These are phyloP conservation scores for Coemansia biformis DNA, from an alignment of 192 early-diverging fungal species.

Conservation along the genomic window DNA sequence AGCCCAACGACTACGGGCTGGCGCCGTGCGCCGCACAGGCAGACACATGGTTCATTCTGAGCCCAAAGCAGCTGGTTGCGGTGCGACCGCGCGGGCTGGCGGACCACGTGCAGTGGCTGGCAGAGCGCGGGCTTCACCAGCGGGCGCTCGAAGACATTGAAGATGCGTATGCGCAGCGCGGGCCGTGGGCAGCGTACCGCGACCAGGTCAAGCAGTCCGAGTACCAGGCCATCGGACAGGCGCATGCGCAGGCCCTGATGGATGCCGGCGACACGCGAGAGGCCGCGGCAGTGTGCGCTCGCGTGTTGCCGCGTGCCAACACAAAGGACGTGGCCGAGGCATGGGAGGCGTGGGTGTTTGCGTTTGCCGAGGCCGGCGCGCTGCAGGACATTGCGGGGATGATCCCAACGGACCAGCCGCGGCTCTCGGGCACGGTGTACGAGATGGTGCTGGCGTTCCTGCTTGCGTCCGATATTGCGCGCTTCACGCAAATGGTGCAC, in stretches of 20 bases:
- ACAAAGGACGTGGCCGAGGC: slow-evolving; percentile 11
- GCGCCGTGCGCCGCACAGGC: slow-evolving; percentile 60
- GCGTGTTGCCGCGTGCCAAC: slow-evolving; percentile 59
- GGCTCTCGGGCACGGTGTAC: slow-evolving; percentile 73
- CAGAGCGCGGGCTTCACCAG: slow-evolving; percentile 71
- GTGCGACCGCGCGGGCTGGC: slow-evolving; percentile 82
- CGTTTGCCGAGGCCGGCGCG: slow-evolving; percentile 74
- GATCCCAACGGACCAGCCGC: slow-evolving; percentile 74
- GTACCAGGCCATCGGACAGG: slow-evolving; percentile 75
- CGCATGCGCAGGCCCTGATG: slow-evolving; percentile 72
- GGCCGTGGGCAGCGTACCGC: slow-evolving; percentile 47
- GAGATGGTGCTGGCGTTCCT: slow-evolving; percentile 73
- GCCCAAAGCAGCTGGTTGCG: slow-evolving; percentile 89
- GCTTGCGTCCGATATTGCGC: slow-evolving; percentile 30
- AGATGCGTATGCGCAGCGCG: slow-evolving; percentile 51
- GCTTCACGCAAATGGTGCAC: slow-evolving; percentile 59
- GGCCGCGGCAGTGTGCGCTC: slow-evolving; percentile 67
- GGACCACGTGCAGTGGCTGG: slow-evolving; percentile 92
- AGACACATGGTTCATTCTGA: slow-evolving; percentile 85
- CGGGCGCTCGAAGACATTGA: slow-evolving; percentile 70
- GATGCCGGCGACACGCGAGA: slow-evolving; percentile 60
- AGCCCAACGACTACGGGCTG: slow-evolving; percentile 92
- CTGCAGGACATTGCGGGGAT: slow-evolving; percentile 66
- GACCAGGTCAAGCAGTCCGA: slow-evolving; percentile 51
- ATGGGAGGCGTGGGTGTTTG: slow-evolving; percentile 92